Percentiles rank a stretch among this genome's conserved stretches.
Evolutionary conservation across 2,329 filamentous ascomycete genomes (phyloP).

Genomic region (Fusarium sp.): DNA sequence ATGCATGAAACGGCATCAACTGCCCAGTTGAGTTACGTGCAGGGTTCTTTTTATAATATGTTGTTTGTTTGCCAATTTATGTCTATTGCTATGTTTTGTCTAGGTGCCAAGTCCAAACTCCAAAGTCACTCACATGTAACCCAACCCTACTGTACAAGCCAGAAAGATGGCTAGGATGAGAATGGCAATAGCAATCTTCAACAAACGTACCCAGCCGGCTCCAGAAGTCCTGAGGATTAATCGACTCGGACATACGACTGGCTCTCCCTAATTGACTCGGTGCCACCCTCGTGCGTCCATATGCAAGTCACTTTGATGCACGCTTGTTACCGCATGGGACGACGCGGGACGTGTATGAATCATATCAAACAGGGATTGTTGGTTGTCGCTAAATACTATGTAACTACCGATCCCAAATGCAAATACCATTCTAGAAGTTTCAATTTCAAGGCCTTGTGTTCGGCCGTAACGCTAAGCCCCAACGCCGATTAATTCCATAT

Average conservation of each 20-base stretch:
- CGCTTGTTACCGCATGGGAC: constrained; percentile 2
- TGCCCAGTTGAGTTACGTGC: background rate
- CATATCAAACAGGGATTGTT: constrained; percentile 16
- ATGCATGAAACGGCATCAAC: constrained; percentile 17
- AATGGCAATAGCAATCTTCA: background rate
- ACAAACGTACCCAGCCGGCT: background rate
- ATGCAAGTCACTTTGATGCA: constrained; percentile 28
- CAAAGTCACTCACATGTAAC: background rate
- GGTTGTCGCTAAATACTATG: constrained; percentile 9
- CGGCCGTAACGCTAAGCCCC: too few species aligned
- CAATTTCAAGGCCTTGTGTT: too few species aligned
- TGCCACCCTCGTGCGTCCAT: constrained; percentile 24
- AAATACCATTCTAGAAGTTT: too few species aligned
- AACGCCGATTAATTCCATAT: too few species aligned
- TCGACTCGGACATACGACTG: constrained; percentile 4
- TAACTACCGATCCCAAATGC: background rate
- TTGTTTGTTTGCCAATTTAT: background rate
- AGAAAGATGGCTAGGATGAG: background rate
- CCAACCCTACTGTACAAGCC: background rate
- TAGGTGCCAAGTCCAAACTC: background rate
- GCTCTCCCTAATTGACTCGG: constrained; percentile 11
- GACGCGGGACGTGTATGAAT: constrained; percentile 4
- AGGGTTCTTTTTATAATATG: background rate
- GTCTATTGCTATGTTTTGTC: background rate
- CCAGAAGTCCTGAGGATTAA: constrained; percentile 2